Evolutionary conservation across 1,284 basidiomycete species (phyloP), one percentile per base, ranked within the genome.

Genomic region (Fomitopsis palustris): DNA sequence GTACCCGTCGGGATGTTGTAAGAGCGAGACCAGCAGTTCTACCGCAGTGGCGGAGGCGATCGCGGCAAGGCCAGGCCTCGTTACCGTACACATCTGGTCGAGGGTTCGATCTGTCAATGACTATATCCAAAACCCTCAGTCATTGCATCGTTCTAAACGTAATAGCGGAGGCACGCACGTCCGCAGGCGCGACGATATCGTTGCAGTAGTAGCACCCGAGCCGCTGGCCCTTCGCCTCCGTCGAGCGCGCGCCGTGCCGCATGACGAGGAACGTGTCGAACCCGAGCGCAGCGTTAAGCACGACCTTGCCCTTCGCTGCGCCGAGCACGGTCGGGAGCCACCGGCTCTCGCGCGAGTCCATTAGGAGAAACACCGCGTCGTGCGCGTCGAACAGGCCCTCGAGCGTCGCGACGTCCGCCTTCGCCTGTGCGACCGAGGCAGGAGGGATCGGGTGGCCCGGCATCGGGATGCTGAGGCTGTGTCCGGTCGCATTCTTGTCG

Each of bases 1-100:
- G 56, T 70, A 95, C 94, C 93, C 91, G 21, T 87, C 79, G 0
- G 93, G 92, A 76, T 98, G 96, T 69, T 98, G 96, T 21, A 98
- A 65, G 0, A 97, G 75, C 0, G 95, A 93, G 0, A 94, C 88
- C 37, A 99, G 83, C 7, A 99, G 78, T 70, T 99, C 97, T 0
- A 98, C 96, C 0, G 95, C 95, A 0, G 89, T 92, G 0, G 95
- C 89, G 0, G 92, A 87, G 0, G 96, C 96, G 43, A 98, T 95
- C 0, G 93, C 86, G 0, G 96, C 97, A 0, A 98, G 80, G 0
- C 96, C 96, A 0, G 97, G 96, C n/a, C 97, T 79, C 0, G 96
- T 98, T 14, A 99, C 97, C 0, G 97, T 99, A 70, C 97, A 99
- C 96, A 98, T 98, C 72, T 99, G 96, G 72, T 99, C 97, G 27